These are phyloP conservation scores for Umbelopsis ramanniana DNA, from an alignment of 192 early-diverging fungal species.

Conservation along the genomic window DNA sequence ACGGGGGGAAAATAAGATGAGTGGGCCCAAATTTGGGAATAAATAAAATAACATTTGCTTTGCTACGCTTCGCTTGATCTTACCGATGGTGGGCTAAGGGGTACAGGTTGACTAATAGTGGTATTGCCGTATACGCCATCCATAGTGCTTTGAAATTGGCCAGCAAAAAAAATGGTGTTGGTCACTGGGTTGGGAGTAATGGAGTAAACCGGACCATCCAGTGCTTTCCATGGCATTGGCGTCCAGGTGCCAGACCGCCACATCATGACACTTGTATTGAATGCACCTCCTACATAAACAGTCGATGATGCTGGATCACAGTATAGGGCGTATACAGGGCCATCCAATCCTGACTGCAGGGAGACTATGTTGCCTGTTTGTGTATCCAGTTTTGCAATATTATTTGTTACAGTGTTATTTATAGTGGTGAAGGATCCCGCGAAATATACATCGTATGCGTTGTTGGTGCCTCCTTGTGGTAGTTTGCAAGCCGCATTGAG, in stretches of 20 bases:
- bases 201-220: slow-evolving; percentile 69
- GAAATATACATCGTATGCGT: slow-evolving; percentile 32
- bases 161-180: slow-evolving; percentile 66
- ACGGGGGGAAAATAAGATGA: neutral
- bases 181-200: slow-evolving; percentile 53
- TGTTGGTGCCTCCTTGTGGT: slow-evolving; percentile 6
- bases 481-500: slow-evolving; percentile 18
- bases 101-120: slow-evolving; percentile 53
- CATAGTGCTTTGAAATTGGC: slow-evolving; percentile 65
- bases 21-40: neutral
- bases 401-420: slow-evolving; percentile 16
- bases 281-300: slow-evolving; percentile 42
- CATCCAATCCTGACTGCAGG: slow-evolving; percentile 34
- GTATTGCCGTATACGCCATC: slow-evolving; percentile 62
- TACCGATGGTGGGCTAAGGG: slow-evolving; percentile 46
- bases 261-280: slow-evolving; percentile 18
- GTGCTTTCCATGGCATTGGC: slow-evolving; percentile 65
- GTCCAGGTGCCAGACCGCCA: slow-evolving; percentile 49
- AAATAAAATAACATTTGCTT: slow-evolving; percentile 7
- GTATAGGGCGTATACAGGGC: slow-evolving; percentile 35
- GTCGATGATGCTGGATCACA: slow-evolving; percentile 29
- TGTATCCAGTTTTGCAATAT: slow-evolving; percentile 30
- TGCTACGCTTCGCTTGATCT: neutral
- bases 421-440: slow-evolving; percentile 37
- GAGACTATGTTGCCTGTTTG: slow-evolving; percentile 12